Percentiles rank a stretch among this genome's conserved stretches.
Conservation (phyloP, 208 protist genomes). For the Leishmania lainsoni region DNA sequence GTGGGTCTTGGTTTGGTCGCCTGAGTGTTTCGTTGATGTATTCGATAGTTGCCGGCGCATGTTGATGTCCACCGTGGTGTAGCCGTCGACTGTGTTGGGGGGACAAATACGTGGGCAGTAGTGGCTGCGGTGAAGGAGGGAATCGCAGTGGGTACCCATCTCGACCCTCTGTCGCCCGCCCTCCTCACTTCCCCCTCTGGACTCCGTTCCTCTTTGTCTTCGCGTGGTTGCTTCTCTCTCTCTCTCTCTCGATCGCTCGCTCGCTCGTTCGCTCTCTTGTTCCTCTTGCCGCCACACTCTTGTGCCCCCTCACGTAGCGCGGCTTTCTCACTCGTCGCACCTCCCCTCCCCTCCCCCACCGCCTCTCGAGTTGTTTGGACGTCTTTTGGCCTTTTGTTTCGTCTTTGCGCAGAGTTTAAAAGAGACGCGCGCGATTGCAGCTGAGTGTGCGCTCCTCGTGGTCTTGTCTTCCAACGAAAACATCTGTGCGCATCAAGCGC, state of each 20-base stretch:
- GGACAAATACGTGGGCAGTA: not conserved
- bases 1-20: not conserved
- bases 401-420: too few species aligned
- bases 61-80: not conserved
- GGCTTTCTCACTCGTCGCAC: too few species aligned
- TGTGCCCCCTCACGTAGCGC: too few species aligned
- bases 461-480: not conserved
- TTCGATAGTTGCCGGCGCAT: not conserved
- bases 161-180: not conserved
- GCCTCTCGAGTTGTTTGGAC: too few species aligned
- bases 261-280: not conserved
- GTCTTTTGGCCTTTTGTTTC: too few species aligned
- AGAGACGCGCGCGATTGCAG: not conserved
- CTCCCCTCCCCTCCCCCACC: too few species aligned
- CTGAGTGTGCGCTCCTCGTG: not conserved
- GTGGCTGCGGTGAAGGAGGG: not conserved
- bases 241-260: not conserved
- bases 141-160: not conserved
- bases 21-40: not conserved
- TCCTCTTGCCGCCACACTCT: too few species aligned
- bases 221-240: not conserved
- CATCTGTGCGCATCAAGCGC: not conserved
- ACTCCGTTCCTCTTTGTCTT: not conserved
- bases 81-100: not conserved
- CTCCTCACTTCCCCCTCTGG: not conserved